Conservation (phyloP, 2,329 filamentous ascomycete genomes). For the Erysiphe neolycopersici region DNA sequence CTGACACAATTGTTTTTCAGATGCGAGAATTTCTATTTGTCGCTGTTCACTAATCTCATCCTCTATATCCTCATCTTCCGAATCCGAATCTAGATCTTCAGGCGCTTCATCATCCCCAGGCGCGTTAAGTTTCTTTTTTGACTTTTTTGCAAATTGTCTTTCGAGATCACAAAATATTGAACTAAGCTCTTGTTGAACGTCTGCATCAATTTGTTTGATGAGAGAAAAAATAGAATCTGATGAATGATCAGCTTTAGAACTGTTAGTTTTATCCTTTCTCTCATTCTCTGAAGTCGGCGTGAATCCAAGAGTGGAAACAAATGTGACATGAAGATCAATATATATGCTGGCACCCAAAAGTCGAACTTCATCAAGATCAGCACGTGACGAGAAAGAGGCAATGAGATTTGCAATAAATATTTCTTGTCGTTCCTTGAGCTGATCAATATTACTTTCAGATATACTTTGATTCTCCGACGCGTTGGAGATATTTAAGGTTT, state of each 20-base stretch:
- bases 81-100: slow-evolving; percentile 32
- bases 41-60: slow-evolving; percentile 29
- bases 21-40: slow-evolving; percentile 38
- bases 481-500: slow-evolving; percentile 33
- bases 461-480: slow-evolving; percentile 26
- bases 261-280: slow-evolving; percentile 14
- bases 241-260: slow-evolving; percentile 16
- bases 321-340: slow-evolving; percentile 59
- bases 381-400: slow-evolving; percentile 37
- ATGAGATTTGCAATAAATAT: slow-evolving; percentile 36
- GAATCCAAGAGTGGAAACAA: slow-evolving; percentile 38
- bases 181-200: slow-evolving; percentile 37
- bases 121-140: slow-evolving; percentile 32
- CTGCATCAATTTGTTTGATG: slow-evolving; percentile 39
- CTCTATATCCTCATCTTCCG: slow-evolving; percentile 31
- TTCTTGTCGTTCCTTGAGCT: slow-evolving; percentile 27
- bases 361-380: slow-evolving; percentile 51
- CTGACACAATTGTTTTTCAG: slow-evolving; percentile 68
- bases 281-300: slow-evolving; percentile 12
- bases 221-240: slow-evolving; percentile 22
- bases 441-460: slow-evolving; percentile 29
- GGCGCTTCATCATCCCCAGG: slow-evolving; percentile 49
- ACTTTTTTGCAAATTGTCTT: slow-evolving; percentile 46
- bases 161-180: slow-evolving; percentile 57
- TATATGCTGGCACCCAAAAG: slow-evolving; percentile 48